Evolutionary conservation across 805 yeast species (phyloP).

Genomic region (Yamadazyma olivae): DNA sequence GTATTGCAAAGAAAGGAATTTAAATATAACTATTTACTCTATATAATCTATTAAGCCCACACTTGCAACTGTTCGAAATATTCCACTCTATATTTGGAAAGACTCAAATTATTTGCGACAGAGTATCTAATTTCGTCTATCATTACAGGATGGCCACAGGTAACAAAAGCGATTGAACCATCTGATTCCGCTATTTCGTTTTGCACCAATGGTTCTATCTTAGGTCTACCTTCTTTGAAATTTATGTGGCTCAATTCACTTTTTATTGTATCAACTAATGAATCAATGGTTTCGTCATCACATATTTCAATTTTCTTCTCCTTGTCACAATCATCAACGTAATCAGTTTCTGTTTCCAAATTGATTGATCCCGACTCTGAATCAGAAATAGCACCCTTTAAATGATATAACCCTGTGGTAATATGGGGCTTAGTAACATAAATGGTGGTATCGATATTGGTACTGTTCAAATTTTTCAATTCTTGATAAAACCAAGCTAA

Average conservation of each 20-base stretch:
- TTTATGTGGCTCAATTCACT: constrained; percentile 28
- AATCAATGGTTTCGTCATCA: constrained; percentile 2
- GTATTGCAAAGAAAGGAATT: too few species aligned
- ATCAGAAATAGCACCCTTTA: constrained; percentile 12
- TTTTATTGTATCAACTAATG: constrained; percentile 13
- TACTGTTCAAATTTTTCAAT: constrained; percentile 21
- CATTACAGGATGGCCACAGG: constrained; percentile 64
- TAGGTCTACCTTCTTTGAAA: constrained; percentile 49
- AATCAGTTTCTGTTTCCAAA: constrained; percentile 1
- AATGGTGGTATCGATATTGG: constrained; percentile 27
- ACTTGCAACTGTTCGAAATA: constrained; percentile 73
- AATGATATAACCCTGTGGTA: constrained; percentile 9
- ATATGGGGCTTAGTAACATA: constrained; percentile 26
- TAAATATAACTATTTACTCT: too few species aligned
- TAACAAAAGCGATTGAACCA: constrained; percentile 49
- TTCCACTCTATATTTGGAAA: constrained; percentile 51
- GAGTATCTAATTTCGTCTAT: constrained; percentile 54
- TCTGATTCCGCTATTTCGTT: constrained; percentile 31
- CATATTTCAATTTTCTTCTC: constrained; percentile 1
- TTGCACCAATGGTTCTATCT: constrained; percentile 34
- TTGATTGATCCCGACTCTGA: constrained; percentile 8
- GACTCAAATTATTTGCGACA: constrained; percentile 38
- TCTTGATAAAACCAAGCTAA: constrained; percentile 51
- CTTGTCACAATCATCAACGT: not conserved
- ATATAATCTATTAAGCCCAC: constrained; percentile 56